Conservation (phyloP, 2,329 filamentous ascomycete species). For the Ceratocystis diversiconidia region DNA sequence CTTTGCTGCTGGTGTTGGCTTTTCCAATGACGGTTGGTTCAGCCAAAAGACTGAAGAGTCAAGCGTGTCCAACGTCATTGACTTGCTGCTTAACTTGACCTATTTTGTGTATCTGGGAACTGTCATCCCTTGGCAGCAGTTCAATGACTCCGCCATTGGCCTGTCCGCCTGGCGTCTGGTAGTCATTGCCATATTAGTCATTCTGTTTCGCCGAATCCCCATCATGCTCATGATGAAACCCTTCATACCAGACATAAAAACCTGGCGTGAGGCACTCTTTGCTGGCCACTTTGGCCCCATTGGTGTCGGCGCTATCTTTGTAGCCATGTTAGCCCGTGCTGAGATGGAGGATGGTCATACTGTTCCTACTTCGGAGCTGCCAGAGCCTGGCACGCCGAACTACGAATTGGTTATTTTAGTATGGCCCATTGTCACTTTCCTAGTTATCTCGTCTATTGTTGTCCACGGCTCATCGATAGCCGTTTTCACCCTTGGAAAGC, state of each 20-base stretch:
- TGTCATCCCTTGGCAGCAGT: conserved; percentile 92
- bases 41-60: conserved; percentile 96
- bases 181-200: conserved; percentile 85
- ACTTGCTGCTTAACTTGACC: conserved; percentile 86
- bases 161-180: conserved; percentile 77
- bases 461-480: conserved; percentile 97
- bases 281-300: conserved; percentile 97
- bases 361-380: conserved; percentile 54
- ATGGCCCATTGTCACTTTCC: conserved; percentile 89
- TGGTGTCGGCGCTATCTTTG: conserved; percentile 90
- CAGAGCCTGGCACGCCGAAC: conserved; percentile 39
- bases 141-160: conserved; percentile 60
- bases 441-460: conserved; percentile 86
- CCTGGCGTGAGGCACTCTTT: conserved; percentile 92
- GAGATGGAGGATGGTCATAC: conserved; percentile 67
- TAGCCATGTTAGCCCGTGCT: conserved; percentile 82
- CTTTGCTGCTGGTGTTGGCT: conserved; percentile 91
- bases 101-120: conserved; percentile 98
- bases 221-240: conserved; percentile 88
- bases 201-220: conserved; percentile 90
- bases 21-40: conserved; percentile 99
- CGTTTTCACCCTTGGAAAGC: conserved; percentile 93
- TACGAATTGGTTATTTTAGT: conserved; percentile 69
- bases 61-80: conserved; percentile 98
- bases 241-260: conserved; percentile 90